Base-by-base conservation (phyloP, 331 rosid species). In the Malus hybrid region DNA sequence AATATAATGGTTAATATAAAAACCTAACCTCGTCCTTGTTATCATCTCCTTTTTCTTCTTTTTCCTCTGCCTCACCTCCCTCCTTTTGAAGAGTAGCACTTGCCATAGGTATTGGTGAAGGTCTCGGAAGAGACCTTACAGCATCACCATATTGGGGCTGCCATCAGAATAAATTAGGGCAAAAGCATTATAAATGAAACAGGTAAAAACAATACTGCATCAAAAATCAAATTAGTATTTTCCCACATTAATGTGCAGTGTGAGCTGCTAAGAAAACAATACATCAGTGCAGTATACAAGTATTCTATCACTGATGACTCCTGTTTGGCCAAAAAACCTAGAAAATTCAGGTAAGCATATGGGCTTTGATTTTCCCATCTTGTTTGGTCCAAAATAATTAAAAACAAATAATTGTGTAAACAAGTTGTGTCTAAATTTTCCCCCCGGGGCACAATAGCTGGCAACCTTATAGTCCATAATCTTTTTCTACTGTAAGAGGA, bases 81-180 rank as follows among this genome's bases (percentile, higher is more conserved):
- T 91, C 84, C 83, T 83, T 80, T 85, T 31, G 86, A 56, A 61
- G 39, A 72, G 64, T 67, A 71, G 73, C 80, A 70, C 76, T 81
- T 70, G 77, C 83, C 71, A 70, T 57, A 13, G 91, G 74, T n/a
- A 87, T 77, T 65, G 96, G 96, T 71, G 70, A 85, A 57, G 96
- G 94, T 80, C 86, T 87, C 6, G 98, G 98, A 82, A 91, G 91
- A 72, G 91, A 75, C 76, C 80, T 87, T 29, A 77, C 80, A 71
- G 72, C 80, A 68, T 87, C 87, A 64, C 82, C 88, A 76, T 83
- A 85, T 19, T 18, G 88, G 73, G 86, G 87, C 99, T 90, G 89
- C 83, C 78, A 81, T 76, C 19, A 29, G 69, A 60, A 76, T n/a
- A 81, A 69, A 16, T 50, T 24, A 74, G 13, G 44, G 36, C 20